Conservation (phyloP, 495 filamentous ascomycete genomes). For the Hyaloscypha hepaticicola region DNA sequence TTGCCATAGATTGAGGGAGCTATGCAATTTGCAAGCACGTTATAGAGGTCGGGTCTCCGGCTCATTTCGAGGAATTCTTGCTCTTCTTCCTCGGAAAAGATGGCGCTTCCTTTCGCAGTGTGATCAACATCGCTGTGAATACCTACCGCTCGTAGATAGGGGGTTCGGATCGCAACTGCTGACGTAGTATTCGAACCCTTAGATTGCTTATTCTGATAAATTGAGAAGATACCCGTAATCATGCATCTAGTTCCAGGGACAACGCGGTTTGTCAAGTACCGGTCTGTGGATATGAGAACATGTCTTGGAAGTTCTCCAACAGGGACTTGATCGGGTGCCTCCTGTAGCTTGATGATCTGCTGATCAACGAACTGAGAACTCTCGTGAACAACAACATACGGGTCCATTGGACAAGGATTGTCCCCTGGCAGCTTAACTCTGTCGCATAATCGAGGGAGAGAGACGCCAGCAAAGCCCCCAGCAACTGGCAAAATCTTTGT, state of each 20-base stretch:
- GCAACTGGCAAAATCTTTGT: slow-evolving; percentile 68
- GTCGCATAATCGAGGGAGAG: slow-evolving; percentile 75
- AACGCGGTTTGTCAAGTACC: slow-evolving; percentile 93
- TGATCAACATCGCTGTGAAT: slow-evolving; percentile 89
- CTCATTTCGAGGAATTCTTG: slow-evolving; percentile 96
- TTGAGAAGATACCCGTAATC: slow-evolving; percentile 96
- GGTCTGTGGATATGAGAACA: slow-evolving; percentile 90
- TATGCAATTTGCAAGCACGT: slow-evolving; percentile 85
- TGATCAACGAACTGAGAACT: slow-evolving; percentile 96
- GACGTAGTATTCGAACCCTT: slow-evolving; percentile 69
- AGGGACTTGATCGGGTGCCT: slow-evolving; percentile 96
- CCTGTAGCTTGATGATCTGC: slow-evolving; percentile 96
- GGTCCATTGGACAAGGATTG: slow-evolving; percentile 84
- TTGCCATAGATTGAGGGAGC: slow-evolving; percentile 98
- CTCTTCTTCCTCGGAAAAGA: slow-evolving; percentile 95
- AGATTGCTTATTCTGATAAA: slow-evolving; percentile 86
- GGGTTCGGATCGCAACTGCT: slow-evolving; percentile 92
- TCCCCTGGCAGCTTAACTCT: slow-evolving; percentile 44
- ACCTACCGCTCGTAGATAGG: slow-evolving; percentile 92
- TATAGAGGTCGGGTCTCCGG: slow-evolving; percentile 86
- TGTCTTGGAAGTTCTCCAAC: slow-evolving; percentile 96
- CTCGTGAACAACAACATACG: slow-evolving; percentile 94
- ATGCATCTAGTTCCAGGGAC: slow-evolving; percentile 95
- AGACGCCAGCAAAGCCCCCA: slow-evolving; percentile 82
- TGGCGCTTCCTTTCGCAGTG: slow-evolving; percentile 78